Evolutionary conservation across 768 basidiomycete species (phyloP), one percentile per base, ranked within the genome.

Genomic region (Phaffia australis): DNA sequence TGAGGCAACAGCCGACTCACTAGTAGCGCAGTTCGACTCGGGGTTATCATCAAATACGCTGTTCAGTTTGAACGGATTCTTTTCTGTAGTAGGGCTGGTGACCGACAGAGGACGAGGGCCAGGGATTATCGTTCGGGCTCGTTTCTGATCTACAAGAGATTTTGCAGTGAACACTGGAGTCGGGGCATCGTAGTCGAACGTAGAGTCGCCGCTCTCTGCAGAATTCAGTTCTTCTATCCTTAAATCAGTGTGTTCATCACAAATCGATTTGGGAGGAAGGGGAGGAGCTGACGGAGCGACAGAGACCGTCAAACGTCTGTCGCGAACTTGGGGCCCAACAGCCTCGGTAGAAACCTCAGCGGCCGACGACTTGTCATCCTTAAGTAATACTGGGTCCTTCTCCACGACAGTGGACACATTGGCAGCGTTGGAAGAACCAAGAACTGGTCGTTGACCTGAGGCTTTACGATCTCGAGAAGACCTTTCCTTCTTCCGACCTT

Each of bases 61-160:
- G 35, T 42, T 42, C 35, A 42, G 35, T 42, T 42, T 42, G 35
- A 42, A 42, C 11, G 35, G 35, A 42, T 42, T 42, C 35, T 42
- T 42, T 11, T 60, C 51, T 35, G 27, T 46, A 51, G 25, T 27
- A 42, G 51, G 51, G 21, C 7, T 32, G 27, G 52, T 32, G 14
- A 52, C 50, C 5, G 51, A 54, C 19, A 49, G 46, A 29, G 62
- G 62, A 30, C 62, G 50, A 30, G 62, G 62, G 1, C 60, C 48
- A 18, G 18, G 21, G 60, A 62, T 48, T 16, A 27, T 50, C 29
- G 60, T 50, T 19, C 60, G 60, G 16, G 60, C 42, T 50, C 60
- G 60, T 30, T 62, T 42, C 35, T 42, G 35, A 42, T 42, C 35
- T 42, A 11, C 4, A 42, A 42, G 6, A 42, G 35, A 11, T 42